Evolutionary conservation across 2,329 filamentous ascomycete genomes (phyloP).

Genomic region (Scedosporium aurantiacum): DNA sequence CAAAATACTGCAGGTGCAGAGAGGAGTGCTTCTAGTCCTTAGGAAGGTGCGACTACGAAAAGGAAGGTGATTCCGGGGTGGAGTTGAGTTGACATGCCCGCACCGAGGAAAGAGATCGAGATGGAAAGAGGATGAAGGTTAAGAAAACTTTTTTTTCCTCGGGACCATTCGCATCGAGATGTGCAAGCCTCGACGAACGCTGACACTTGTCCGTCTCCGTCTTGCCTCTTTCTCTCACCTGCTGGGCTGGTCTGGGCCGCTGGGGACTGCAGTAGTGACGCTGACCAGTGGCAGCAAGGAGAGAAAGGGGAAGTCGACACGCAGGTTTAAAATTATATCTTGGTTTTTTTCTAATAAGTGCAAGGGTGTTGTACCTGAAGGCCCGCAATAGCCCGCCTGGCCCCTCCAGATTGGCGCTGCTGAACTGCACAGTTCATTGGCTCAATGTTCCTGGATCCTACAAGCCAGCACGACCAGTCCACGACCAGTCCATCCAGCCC

Average conservation of each 20-base stretch:
- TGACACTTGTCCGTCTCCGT: neutral
- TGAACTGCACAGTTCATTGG: conserved; percentile 4
- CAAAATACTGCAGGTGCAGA: neutral
- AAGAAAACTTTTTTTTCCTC: neutral
- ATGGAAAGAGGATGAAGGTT: neutral
- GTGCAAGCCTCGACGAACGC: neutral
- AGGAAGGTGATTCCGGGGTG: neutral
- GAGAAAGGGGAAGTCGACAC: conserved; percentile 7
- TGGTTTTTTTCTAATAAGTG: conserved; percentile 4
- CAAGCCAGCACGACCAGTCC: neutral
- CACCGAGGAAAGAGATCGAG: neutral
- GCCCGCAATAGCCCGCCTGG: conserved; percentile 3
- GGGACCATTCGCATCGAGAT: neutral
- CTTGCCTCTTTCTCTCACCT: neutral
- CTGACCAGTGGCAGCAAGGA: neutral
- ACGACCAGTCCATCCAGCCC: neutral
- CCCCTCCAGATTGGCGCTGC: neutral
- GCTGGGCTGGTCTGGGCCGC: neutral
- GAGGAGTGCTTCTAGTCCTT: neutral
- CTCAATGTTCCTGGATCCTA: conserved; percentile 2
- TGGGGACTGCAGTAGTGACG: neutral
- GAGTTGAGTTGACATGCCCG: neutral
- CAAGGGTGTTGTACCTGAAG: conserved; percentile 3
- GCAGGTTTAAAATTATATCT: conserved; percentile 7
- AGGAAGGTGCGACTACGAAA: neutral